Evolutionary conservation across 495 filamentous ascomycete species (phyloP), one percentile per base, ranked within the genome.

Genomic region (Penicillium cataractarum): DNA sequence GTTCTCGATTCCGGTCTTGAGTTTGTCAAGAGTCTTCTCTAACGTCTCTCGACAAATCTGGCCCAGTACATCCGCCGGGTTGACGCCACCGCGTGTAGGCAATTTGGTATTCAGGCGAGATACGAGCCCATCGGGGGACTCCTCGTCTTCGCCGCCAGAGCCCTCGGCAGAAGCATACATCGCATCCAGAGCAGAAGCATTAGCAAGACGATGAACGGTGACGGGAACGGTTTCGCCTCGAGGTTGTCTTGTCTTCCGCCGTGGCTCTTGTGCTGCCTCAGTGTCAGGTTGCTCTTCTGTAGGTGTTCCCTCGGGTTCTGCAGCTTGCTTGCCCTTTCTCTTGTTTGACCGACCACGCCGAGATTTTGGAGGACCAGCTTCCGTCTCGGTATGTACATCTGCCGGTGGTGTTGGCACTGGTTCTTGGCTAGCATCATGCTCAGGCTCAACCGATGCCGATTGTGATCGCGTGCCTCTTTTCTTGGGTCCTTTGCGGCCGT

Each of bases 1-100:
- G 46, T 75, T 77, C 8, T 65, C 71, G 35, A 80, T 78, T 12
- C 71, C 74, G 40, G 71, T 74, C 24, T 75, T 73, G 13, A 79
- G 71, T 10, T 79, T 75, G 3, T 73, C 71, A 4, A 80, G 71
- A 7, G 76, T 83, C 56, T 82, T 82, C 37, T 85, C 84, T 29
- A 90, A 74, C 2, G 88, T 84, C 68, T 91, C 89, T 44, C 86
- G 82, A 72, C 88, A 91, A 44, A 91, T 82, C 70, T 91, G 87
- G 51, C 83, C 79, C 10, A 91, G 70, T 0, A 91, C 89, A 53
- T 92, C 89, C 19, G 90, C 80, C 1, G 84, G 77, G 63, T 91
- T 91, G 58, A 90, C 87, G 31, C 86, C 88, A 27, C 80, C 80
- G n/a, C 84, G 83, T 61, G 79, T 86, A 12, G 84, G 77, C 13